Base-by-base conservation (phyloP, 2,329 filamentous ascomycete genomes). In the Macrophomina pseudophaseolina region DNA sequence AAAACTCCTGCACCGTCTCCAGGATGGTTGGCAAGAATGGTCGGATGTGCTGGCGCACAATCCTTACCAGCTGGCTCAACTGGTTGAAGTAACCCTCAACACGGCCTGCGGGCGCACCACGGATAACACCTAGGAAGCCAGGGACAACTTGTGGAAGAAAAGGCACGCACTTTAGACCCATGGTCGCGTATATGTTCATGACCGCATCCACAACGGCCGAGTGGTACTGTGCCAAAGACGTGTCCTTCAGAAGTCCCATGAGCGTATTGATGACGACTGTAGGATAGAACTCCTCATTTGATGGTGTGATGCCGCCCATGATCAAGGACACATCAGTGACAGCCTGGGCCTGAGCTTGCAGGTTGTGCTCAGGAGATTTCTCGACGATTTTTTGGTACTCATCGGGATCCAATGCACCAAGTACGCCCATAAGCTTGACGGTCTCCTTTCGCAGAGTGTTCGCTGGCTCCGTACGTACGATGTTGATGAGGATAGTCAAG, bases 51-150 rank as follows among this genome's bases (percentile, higher is more conserved):
- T 99, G 94, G 46, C 93, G 90, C 14, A 99, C 96, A 70, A 99
- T 98, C 69, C 91, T 92, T 40, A 99, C 95, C 23, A 99, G 83
- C 46, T 94, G 91, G 51, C 94, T 93, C 63, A 99, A 85, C 76
- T 99, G 95, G 74, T 95, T 99, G 81, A 99, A 99, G 77, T 99
- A 99, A 2, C 93, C 94, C 76, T 99, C 95, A 0, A 97, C 86
- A 44, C 92, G 88, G 59, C 88, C 90, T 2, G 87, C 84, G 16
- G 92, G 88, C 5, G 94, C 93, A 60, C 90, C 91, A 71, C 91
- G 87, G 68, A 99, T 97, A 66, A 99, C 94, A 16, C 88, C 85
- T 49, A 99, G 85, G 74, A 99, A 99, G 0, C 93, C 95, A 0
- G 96, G 95, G 38, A 99, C 92, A 68, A 99, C 97, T 68, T 95